Evolutionary conservation across 768 basidiomycete species (phyloP), one percentile per base, ranked within the genome.

Genomic region (Psilocybe subaeruginosa): DNA sequence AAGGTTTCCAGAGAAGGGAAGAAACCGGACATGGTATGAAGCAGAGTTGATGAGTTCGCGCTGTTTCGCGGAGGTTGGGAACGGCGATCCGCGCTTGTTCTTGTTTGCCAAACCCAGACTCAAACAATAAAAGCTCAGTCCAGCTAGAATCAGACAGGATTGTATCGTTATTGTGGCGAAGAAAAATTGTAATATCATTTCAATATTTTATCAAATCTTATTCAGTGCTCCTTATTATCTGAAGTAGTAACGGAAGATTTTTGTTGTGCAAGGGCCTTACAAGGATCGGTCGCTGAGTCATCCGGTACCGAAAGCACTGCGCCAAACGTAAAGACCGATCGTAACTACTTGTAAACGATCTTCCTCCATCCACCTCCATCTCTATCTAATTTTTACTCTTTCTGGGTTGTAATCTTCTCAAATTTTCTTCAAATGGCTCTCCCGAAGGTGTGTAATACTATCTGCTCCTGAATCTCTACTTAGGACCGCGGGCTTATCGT

Each of bases 1-100:
- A 82, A 80, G 1, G 75, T 76, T 66, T 81, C 80, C 1, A 83
- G 69, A 29, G 78, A 80, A 31, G 82, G 82, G 29, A 82, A 65
- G 60, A 77, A 76, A 47, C 69, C 73, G 29, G 75, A 71, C 77
- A 78, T 77, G n/a, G 43, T 37, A 56, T 39, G 35, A 53, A 49
- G 23, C 17, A 11, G 47, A 54, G 19, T 54, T 57, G 60, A 33
- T 46, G n/a, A 5, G 16, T n/a, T 23, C 31, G 29, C 45, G 43
- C n/a, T 4, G 45, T 14, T 47, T 14, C 47, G 7, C 14, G 30
- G 31, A 8, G 35, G 0, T 37, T 54, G 46, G 12, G 8, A 17
- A 5, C 8, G 47, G 33, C 19, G 16, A 33, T 12, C n/a, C 35
- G 23, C 37, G 46, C 31, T 56, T 62, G 60, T n/a, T n/a, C 5